Conservation (phyloP, 768 basidiomycete genomes). For the Cystofilobasidium ferigula region DNA sequence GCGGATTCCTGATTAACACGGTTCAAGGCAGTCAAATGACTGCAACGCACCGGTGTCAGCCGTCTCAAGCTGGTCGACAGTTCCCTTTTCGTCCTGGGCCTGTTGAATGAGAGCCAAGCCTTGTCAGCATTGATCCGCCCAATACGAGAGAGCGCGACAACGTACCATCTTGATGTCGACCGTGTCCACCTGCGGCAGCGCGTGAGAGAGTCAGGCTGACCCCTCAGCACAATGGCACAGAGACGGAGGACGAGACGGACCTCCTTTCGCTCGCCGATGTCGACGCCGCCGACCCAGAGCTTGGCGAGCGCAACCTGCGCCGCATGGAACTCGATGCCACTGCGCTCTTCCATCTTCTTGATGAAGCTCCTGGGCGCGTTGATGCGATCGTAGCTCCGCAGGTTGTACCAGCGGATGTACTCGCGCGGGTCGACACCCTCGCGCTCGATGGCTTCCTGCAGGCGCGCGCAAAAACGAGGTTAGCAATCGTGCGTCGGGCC, state of each 20-base stretch:
- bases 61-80: constrained; percentile 22
- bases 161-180: constrained; percentile 19
- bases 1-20: too few relatives aligned
- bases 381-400: constrained; percentile 53
- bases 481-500: constrained; percentile 24
- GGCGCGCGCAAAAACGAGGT: constrained; percentile 46
- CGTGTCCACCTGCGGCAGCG: constrained; percentile 1
- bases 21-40: neutral
- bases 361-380: constrained; percentile 46
- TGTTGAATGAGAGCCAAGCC: neutral
- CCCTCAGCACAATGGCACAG: neutral
- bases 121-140: neutral
- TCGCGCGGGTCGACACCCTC: constrained; percentile 44
- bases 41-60: neutral
- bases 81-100: constrained; percentile 14
- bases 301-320: constrained; percentile 56
- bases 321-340: constrained; percentile 68
- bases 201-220: too few relatives aligned
- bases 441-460: constrained; percentile 12
- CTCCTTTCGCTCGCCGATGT: constrained; percentile 3
- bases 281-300: constrained; percentile 47
- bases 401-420: constrained; percentile 83
- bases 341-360: constrained; percentile 55
- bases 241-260: too few relatives aligned
- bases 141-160: neutral